Evolutionary conservation across 768 basidiomycete genomes (phyloP).

Genomic region (Heimioporus sp.): DNA sequence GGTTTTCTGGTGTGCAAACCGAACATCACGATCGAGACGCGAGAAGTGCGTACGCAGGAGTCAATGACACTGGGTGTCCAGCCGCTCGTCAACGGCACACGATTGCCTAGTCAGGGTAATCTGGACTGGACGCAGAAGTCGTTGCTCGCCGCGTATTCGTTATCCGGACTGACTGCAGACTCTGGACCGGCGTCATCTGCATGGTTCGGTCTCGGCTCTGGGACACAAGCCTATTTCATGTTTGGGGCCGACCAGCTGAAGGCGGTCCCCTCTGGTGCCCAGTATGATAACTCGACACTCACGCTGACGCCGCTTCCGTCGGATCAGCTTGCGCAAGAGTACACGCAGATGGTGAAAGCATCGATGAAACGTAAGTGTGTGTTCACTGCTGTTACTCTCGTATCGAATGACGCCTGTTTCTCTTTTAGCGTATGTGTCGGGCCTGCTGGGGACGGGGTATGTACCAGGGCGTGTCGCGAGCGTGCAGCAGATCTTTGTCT

Average conservation of each 20-base stretch:
- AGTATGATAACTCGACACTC: constrained; percentile 2
- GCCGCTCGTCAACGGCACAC: background rate
- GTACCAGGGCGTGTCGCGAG: constrained; percentile 15
- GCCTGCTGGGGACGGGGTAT: constrained; percentile 9
- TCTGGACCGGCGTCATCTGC: constrained; percentile 9
- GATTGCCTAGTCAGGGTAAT: constrained; percentile 9
- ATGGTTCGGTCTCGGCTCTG: constrained; percentile 9
- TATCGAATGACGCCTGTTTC: background rate
- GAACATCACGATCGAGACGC: constrained; percentile 20
- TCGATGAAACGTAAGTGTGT: constrained; percentile 16
- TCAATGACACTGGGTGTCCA: constrained; percentile 12
- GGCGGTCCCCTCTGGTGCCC: background rate
- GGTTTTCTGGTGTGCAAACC: constrained; percentile 24
- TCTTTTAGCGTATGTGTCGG: constrained; percentile 12
- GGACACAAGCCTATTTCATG: constrained; percentile 7
- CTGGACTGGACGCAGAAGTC: constrained; percentile 18
- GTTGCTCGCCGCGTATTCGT: constrained; percentile 5
- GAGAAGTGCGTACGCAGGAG: constrained; percentile 17
- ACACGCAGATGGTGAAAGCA: constrained; percentile 10
- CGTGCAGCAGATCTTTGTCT: constrained; percentile 10
- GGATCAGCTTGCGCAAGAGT: constrained; percentile 6
- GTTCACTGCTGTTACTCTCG: background rate
- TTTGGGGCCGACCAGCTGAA: constrained; percentile 7
- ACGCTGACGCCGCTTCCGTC: constrained; percentile 3
- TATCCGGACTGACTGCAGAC: constrained; percentile 6